Evolutionary conservation across 140 eudicot genomes (phyloP), one percentile per base, ranked within the genome.

Genomic region (Erigeron philadelphicus): DNA sequence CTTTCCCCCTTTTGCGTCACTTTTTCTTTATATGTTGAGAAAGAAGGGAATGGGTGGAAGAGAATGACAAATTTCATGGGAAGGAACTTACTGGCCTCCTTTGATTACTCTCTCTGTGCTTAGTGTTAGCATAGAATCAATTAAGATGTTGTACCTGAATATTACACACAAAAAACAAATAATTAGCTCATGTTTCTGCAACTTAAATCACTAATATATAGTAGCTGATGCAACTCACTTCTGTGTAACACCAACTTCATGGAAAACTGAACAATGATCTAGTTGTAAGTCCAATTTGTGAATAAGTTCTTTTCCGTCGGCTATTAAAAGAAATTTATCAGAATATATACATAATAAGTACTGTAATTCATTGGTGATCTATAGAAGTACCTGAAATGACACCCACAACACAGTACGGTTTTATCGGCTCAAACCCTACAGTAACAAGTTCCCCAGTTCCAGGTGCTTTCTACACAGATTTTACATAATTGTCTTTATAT

Each of bases 321-420:
- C 82, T 73, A 61, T 23, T 21, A 41, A 61, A 58, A 15, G 12
- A 17, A 10, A 18, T 15, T 40, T 35, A 48, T 70, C 1, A 76
- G 40, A 9, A 48, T 19, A 45, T 31, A 18, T 16, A 47, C 21
- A 18, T 15, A 55, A 17, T 35, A 49, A 17, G 2, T 31, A 10
- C 17, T 1, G 62, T 42, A 5, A 31, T 46, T 0, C 12, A 8
- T 15, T 16, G 19, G 4, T 23, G 12, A 2, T 19, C 21, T 6
- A 3, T 49, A 10, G 31, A 18, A 60, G 67, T 71, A 76, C 84
- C 84, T 80, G 84, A 80, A 10, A 80, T 66, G 10, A 80, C 70
- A 57, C 81, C 84, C 41, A 75, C 16, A 13, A 63, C 72, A 53
- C 50, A 80, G 23, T 64, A 71, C 1, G 81, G 78, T 18, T 75